Conservation (phyloP, 202 grass and related monocot species). For the Miscanthus sacchariflorus region DNA sequence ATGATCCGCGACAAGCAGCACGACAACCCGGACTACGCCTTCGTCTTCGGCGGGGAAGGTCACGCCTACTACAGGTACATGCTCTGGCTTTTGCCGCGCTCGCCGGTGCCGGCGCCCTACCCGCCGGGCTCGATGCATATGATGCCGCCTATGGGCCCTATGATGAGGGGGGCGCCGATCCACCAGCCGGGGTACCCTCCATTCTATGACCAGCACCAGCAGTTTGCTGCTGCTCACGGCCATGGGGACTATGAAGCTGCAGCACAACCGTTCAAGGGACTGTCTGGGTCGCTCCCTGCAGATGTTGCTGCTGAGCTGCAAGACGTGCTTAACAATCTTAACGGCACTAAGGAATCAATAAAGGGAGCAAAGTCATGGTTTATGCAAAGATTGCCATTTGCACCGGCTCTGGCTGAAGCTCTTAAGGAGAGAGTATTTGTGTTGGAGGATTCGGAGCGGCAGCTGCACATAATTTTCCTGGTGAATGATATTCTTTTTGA, state of each 20-base stretch:
- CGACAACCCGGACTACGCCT: slow-evolving; percentile 93
- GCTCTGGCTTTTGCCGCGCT: slow-evolving; percentile 60
- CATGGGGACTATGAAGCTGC: slow-evolving; percentile 62
- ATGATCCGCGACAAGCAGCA: slow-evolving; percentile 98
- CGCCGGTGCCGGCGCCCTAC: slow-evolving; percentile 43
- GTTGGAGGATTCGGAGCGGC: slow-evolving; percentile 88
- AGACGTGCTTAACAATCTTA: slow-evolving; percentile 68
- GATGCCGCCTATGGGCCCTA: slow-evolving; percentile 63
- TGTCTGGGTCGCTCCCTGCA: slow-evolving; percentile 71
- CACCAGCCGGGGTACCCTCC: slow-evolving; percentile 68
- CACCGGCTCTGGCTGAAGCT: slow-evolving; percentile 77
- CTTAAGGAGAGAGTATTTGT: slow-evolving; percentile 80
- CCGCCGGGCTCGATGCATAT: slow-evolving; percentile 59
- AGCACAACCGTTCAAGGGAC: slow-evolving; percentile 69
- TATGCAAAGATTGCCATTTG: slow-evolving; percentile 84
- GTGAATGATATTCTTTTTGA: slow-evolving; percentile 99
- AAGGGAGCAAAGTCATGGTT: slow-evolving; percentile 95
- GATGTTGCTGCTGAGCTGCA: slow-evolving; percentile 90
- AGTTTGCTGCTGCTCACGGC: slow-evolving; percentile 53
- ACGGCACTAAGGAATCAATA: slow-evolving; percentile 96
- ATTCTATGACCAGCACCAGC: slow-evolving; percentile 79
- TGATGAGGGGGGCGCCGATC: slow-evolving; percentile 63
- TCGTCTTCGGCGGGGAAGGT: slow-evolving; percentile 95
- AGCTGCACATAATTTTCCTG: slow-evolving; percentile 96
- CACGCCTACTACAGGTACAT: slow-evolving; percentile 95